Percentiles rank a stretch among this genome's conserved stretches.
phyloP scores from a whole-genome alignment of 2,329 filamentous ascomycete genomes.

The Coleophoma cylindrospora region DNA sequence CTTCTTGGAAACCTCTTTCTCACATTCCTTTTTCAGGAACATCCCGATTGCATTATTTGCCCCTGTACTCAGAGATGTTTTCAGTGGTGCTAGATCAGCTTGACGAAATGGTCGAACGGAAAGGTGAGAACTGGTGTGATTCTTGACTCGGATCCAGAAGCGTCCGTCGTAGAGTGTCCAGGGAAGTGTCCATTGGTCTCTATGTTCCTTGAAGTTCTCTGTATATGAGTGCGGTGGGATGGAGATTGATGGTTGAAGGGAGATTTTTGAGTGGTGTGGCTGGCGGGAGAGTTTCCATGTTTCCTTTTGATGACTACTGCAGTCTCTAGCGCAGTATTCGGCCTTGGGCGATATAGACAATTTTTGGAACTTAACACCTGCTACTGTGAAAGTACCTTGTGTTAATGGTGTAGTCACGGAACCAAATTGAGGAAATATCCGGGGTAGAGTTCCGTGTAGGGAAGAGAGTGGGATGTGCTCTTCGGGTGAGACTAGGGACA shows the following conservation, averaged over 20 bases:
- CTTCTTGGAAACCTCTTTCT: neutral
- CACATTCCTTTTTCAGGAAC: no score
- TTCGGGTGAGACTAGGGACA: slow-evolving; percentile 42
- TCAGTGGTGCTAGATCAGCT: slow-evolving; percentile 11
- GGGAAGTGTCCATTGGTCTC: slow-evolving; percentile 7
- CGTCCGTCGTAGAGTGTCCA: slow-evolving; percentile 49
- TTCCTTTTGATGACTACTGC: neutral
- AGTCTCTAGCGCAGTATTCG: neutral
- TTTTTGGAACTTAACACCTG: slow-evolving; percentile 14
- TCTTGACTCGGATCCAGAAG: slow-evolving; percentile 50
- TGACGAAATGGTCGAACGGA: slow-evolving; percentile 12
- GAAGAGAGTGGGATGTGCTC: slow-evolving; percentile 36
- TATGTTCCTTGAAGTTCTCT: slow-evolving; percentile 11
- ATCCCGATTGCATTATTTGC: no score
- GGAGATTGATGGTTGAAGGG: neutral
- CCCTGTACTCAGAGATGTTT: neutral
- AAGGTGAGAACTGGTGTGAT: slow-evolving; percentile 3
- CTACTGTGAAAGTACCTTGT: slow-evolving; percentile 11
- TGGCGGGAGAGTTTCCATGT: slow-evolving; percentile 20
- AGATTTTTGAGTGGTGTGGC: slow-evolving; percentile 4
- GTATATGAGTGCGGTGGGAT: slow-evolving; percentile 18
- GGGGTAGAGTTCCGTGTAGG: slow-evolving; percentile 32
- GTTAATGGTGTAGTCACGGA: neutral
- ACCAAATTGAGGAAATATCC: slow-evolving; percentile 32
- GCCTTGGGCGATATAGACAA: neutral